Conservation (phyloP, 2,329 filamentous ascomycete species). For the Coleophoma crateriformis region DNA sequence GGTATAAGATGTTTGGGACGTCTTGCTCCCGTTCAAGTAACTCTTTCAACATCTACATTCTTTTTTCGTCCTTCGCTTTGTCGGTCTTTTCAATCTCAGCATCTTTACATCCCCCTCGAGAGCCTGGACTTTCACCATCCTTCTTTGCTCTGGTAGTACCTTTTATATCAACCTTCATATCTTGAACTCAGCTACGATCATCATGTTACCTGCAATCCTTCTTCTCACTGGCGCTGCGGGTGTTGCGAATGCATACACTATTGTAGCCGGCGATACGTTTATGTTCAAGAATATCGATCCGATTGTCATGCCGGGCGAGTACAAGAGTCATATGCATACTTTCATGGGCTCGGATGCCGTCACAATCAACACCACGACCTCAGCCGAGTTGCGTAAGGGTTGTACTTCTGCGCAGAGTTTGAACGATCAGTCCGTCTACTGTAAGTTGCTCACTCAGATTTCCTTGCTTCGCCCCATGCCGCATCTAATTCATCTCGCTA, state of each 20-base stretch:
- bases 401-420: slow-evolving; percentile 39
- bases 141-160: too few species aligned
- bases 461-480: too few species aligned
- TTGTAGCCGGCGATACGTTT: slow-evolving; percentile 17
- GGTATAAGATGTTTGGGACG: too few species aligned
- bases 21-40: too few species aligned
- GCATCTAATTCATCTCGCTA: slow-evolving; percentile 5
- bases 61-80: too few species aligned
- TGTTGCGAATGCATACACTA: slow-evolving; percentile 1
- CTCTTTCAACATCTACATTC: too few species aligned
- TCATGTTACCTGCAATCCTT: not conserved
- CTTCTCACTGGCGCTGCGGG: not conserved
- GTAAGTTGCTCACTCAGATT: slow-evolving; percentile 12
- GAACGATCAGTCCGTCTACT: slow-evolving; percentile 41
- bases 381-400: slow-evolving; percentile 30
- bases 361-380: slow-evolving; percentile 30
- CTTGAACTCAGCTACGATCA: too few species aligned
- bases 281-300: slow-evolving; percentile 41
- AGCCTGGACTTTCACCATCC: too few species aligned
- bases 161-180: too few species aligned
- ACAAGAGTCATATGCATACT: slow-evolving; percentile 36
- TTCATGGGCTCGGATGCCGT: slow-evolving; percentile 39
- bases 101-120: too few species aligned
- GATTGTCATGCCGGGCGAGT: slow-evolving; percentile 34
- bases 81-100: too few species aligned